Evolutionary conservation across 2,329 filamentous ascomycete genomes (phyloP).

Genomic region (Moelleriella libera): DNA sequence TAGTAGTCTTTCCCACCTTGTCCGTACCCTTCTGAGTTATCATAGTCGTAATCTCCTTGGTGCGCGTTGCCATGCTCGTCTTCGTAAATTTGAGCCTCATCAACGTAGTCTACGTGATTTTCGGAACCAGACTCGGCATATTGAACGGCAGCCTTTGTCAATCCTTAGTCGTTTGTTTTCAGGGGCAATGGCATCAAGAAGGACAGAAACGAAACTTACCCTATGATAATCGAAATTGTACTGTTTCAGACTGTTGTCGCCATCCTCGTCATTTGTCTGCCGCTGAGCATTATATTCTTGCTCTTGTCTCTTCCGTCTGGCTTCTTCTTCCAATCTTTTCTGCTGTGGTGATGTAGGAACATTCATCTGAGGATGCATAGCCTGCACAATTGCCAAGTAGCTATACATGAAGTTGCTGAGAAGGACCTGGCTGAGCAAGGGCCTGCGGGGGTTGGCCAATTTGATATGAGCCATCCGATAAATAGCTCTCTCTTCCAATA

Average conservation of each 20-base stretch:
- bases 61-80: conserved; percentile 32
- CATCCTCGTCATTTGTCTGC: conserved; percentile 28
- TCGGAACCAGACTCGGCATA: conserved; percentile 29
- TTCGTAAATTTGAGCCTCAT: conserved; percentile 38
- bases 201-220: conserved; percentile 19
- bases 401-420: conserved; percentile 99
- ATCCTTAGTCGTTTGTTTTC: too few species aligned
- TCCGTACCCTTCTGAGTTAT: conserved; percentile 22
- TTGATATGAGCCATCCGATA: conserved; percentile 99
- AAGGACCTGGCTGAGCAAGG: conserved; percentile 85
- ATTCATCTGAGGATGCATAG: conserved; percentile 94
- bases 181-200: too few species aligned
- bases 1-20: conserved; percentile 27
- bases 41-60: conserved; percentile 21
- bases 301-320: conserved; percentile 33
- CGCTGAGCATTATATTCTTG: conserved; percentile 33
- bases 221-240: conserved; percentile 41
- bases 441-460: conserved; percentile 86
- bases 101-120: conserved; percentile 33
- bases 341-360: conserved; percentile 73
- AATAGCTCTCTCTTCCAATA: conserved; percentile 89
- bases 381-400: conserved; percentile 94
- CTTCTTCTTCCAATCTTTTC: conserved; percentile 43
- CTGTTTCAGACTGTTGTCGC: conserved; percentile 32
- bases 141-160: conserved; percentile 25